Base-by-base conservation (phyloP, 805 yeast genomes). In the Cyberlindnera euphorbiiphila region DNA sequence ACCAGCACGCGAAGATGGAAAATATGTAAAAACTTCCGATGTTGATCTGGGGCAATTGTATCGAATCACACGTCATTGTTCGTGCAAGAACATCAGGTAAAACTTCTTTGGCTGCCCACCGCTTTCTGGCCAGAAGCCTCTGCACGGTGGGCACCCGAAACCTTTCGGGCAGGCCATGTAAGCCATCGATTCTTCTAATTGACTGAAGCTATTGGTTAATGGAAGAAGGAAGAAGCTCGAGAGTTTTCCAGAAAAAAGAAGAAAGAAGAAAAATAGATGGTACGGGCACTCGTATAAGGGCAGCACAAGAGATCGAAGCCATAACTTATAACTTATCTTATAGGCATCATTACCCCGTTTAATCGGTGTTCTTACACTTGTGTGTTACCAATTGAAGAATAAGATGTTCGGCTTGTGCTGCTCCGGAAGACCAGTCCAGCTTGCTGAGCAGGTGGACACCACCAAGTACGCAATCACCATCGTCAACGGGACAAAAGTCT, bases 331-430 rank as follows among this genome's bases (percentile, higher is more conserved):
- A n/a, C n/a, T n/a, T n/a, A n/a, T n/a, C n/a, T n/a, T n/a, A n/a
- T n/a, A n/a, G n/a, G n/a, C n/a, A n/a, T n/a, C n/a, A n/a, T n/a
- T n/a, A n/a, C n/a, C n/a, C n/a, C n/a, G n/a, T n/a, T n/a, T n/a
- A n/a, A n/a, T n/a, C n/a, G n/a, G n/a, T n/a, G n/a, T n/a, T n/a
- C n/a, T n/a, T n/a, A n/a, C n/a, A n/a, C n/a, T n/a, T n/a, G n/a
- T n/a, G n/a, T n/a, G n/a, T n/a, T n/a, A n/a, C n/a, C n/a, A n/a
- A n/a, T n/a, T n/a, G n/a, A n/a, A n/a, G n/a, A n/a, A n/a, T n/a
- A 27, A 19, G 8, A 81, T 82, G 87, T 82, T 82, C 62, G 91
- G 87, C 13, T 80, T 82, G 16, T 76, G 81, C 32, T 80, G 87
- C 57, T 80, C 87, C 5, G 88, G 89, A 20, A 67, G 87, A 44